Percentiles rank a stretch among this genome's conserved stretches.
phyloP scores from a whole-genome alignment of 2,329 filamentous ascomycete genomes.

The Aspergillus nomiae region DNA sequence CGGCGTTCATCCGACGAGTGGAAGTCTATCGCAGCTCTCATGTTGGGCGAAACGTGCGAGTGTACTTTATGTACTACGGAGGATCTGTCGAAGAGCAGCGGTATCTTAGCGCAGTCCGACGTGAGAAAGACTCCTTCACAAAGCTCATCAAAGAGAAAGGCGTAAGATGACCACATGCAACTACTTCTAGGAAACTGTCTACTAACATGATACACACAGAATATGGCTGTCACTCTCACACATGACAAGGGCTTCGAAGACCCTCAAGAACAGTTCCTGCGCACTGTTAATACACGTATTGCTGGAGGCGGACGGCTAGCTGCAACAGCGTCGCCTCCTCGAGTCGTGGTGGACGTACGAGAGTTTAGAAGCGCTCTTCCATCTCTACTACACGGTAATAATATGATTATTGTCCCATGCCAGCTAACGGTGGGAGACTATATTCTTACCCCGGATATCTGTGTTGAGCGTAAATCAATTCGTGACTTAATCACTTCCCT shows the following conservation, averaged over 20 bases:
- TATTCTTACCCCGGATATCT: constrained; percentile 85
- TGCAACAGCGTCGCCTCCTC: constrained; percentile 83
- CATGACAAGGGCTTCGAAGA: constrained; percentile 73
- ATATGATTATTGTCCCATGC: constrained; percentile 86
- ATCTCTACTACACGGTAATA: constrained; percentile 84
- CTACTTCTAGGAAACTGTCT: background rate
- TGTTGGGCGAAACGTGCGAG: constrained; percentile 80
- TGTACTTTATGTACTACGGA: constrained; percentile 97
- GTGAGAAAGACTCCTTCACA: constrained; percentile 95
- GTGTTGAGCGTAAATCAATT: constrained; percentile 91
- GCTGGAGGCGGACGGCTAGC: constrained; percentile 84
- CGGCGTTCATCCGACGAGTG: constrained; percentile 88
- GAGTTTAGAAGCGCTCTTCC: constrained; percentile 94
- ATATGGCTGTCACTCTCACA: constrained; percentile 87
- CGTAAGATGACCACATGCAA: constrained; percentile 37
- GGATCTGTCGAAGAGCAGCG: constrained; percentile 94
- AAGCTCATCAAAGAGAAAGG: constrained; percentile 92
- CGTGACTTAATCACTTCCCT: constrained; percentile 90
- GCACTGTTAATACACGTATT: constrained; percentile 95
- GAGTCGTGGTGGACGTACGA: constrained; percentile 91
- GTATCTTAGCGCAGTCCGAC: constrained; percentile 84
- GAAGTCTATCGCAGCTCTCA: constrained; percentile 97
- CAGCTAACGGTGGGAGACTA: constrained; percentile 98
- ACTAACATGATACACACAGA: constrained; percentile 37
- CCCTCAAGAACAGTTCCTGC: constrained; percentile 86